These are phyloP conservation scores for Fusarium haematococcum DNA, from an alignment of 2,329 filamentous ascomycete genomes.

Conservation along the genomic window DNA sequence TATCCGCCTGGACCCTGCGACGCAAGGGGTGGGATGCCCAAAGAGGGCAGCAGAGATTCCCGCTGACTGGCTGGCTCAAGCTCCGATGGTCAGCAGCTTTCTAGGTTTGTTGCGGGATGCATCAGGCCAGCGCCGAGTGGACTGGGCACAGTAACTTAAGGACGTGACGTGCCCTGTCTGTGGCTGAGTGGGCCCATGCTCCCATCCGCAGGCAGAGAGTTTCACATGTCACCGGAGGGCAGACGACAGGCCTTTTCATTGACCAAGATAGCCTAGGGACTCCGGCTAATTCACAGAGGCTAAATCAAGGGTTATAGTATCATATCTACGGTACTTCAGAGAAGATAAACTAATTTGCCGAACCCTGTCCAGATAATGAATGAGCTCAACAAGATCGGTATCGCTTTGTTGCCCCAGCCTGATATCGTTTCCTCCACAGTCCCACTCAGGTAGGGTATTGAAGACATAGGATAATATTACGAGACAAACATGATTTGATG, in stretches of 20 bases:
- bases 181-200: conserved; percentile 31
- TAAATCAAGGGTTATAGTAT: neutral
- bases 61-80: conserved; percentile 17
- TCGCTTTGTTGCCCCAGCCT: neutral
- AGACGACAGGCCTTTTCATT: neutral
- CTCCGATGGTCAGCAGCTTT: conserved; percentile 22
- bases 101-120: conserved; percentile 28
- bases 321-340: neutral
- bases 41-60: conserved; percentile 16
- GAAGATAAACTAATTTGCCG: neutral
- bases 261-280: neutral
- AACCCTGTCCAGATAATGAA: neutral
- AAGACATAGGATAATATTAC: neutral
- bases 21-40: conserved; percentile 30
- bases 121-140: conserved; percentile 37
- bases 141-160: conserved; percentile 1
- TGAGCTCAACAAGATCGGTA: neutral
- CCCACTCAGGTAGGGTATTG: neutral
- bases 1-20: conserved; percentile 30
- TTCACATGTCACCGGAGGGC: conserved; percentile 35
- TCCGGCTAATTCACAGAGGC: neutral
- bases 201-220: conserved; percentile 9
- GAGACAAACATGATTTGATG: neutral
- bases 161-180: conserved; percentile 8
- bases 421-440: neutral